Base-by-base conservation (phyloP, 2,329 filamentous ascomycete species). In the Pezicula neosporulosa region DNA sequence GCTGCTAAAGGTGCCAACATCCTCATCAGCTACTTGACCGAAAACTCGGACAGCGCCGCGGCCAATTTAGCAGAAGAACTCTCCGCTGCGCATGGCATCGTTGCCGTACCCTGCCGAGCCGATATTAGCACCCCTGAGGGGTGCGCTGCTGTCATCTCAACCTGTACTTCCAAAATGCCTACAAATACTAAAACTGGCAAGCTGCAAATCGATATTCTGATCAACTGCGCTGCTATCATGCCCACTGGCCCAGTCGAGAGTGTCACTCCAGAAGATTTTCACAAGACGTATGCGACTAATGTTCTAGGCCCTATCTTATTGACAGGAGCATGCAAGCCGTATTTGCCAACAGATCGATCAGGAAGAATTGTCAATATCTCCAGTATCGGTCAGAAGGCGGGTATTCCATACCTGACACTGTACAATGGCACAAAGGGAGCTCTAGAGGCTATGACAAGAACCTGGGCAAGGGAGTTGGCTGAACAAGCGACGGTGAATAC, bases 211-310 rank as follows among this genome's bases (percentile, higher is more conserved):
- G 89, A 94, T 70, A 89, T 94, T 53, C 75, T 95, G 50, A 75
- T 95, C 73, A 93, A 95, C 78, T 93, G 93, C 68, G 90, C 90
- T 24, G 90, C 88, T 51, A 70, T 83, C 12, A 72, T 81, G 37
- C 71, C 81, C 41, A 91, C 91, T 70, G 80, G 84, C 62, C 68
- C 74, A 30, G 69, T 87, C 18, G 77, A 81, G 46, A 77, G 85
- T 33, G 78, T 89, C 53, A 78, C 77, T 4, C 62, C 73, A 4
- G 75, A 76, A 6, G 79, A 90, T 63, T 94, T 93, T 72, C 76
- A 82, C 44, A 72, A 77, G 56, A 82, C 87, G 46, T 94, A 89
- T 73, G 79, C 81, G 52, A 78, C 92, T 70, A 95, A 95, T 64
- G 89, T 94, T 19, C 80, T 89, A 10, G 90, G 87, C 0, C 90